Percentiles rank a stretch among this genome's conserved stretches.
These are phyloP conservation scores for Rosa hybrid DNA, from an alignment of 331 rosid genomes.

Conservation along the genomic window DNA sequence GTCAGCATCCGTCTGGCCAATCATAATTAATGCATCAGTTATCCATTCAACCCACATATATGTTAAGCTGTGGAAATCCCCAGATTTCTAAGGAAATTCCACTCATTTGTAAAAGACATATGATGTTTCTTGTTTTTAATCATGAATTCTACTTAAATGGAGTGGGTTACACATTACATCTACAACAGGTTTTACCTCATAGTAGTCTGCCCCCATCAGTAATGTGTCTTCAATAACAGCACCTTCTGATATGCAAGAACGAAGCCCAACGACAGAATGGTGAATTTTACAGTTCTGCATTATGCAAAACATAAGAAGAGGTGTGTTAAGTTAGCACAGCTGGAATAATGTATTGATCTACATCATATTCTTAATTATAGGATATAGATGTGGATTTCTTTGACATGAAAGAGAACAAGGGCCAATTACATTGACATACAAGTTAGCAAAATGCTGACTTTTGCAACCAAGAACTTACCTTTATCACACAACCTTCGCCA, in stretches of 20 bases:
- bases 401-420: neutral
- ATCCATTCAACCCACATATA: neutral
- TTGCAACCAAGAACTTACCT: conserved; percentile 48
- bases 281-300: conserved; percentile 93
- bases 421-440: conserved; percentile 9
- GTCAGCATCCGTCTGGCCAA: conserved; percentile 78
- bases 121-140: neutral
- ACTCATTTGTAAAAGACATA: neutral
- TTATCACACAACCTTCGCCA: conserved; percentile 97
- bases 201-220: conserved; percentile 98
- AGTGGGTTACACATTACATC: neutral
- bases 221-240: conserved; percentile 91
- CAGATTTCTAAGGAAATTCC: neutral
- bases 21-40: neutral
- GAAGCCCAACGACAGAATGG: conserved; percentile 91
- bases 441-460: conserved; percentile 11
- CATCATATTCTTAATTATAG: conserved; percentile 10
- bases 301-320: conserved; percentile 8
- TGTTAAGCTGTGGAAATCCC: neutral
- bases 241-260: conserved; percentile 97
- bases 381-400: neutral
- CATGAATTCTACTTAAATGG: neutral
- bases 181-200: conserved; percentile 63
- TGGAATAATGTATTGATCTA: conserved; percentile 2
- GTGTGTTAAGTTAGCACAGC: conserved; percentile 22